Conservation (phyloP, 2,329 filamentous ascomycete genomes). For the Cercospora canescens region DNA sequence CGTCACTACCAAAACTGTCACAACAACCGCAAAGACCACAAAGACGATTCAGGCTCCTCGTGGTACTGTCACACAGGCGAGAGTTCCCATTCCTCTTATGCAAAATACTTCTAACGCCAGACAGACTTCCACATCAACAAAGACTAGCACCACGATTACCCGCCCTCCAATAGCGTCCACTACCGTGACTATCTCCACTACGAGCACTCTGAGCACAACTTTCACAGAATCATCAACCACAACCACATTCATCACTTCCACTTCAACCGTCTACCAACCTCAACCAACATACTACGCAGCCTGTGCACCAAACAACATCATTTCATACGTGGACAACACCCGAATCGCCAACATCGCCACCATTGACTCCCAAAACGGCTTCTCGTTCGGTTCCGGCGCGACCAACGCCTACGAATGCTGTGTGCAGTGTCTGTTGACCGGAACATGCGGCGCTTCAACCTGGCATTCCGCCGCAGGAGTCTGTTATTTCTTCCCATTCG, state of each 20-base stretch:
- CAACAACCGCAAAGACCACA: constrained; percentile 7
- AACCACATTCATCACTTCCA: constrained; percentile 3
- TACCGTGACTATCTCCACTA: constrained; percentile 12
- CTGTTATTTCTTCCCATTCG: constrained; percentile 19
- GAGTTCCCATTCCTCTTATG: not conserved
- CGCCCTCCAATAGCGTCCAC: constrained; percentile 14
- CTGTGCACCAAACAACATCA: constrained; percentile 15
- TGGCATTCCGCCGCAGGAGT: constrained; percentile 13
- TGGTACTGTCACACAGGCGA: constrained; percentile 10
- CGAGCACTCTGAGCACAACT: constrained; percentile 12
- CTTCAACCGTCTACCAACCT: constrained; percentile 12
- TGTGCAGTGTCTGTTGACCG: constrained; percentile 14
- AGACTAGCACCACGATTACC: constrained; percentile 11
- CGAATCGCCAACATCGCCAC: constrained; percentile 15
- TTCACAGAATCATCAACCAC: constrained; percentile 10
- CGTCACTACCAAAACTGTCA: constrained; percentile 16
- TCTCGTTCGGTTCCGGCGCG: constrained; percentile 15
- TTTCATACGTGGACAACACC: constrained; percentile 14
- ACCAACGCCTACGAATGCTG: constrained; percentile 17
- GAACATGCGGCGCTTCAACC: constrained; percentile 17
- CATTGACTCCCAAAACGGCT: constrained; percentile 11
- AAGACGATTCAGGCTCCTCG: constrained; percentile 16
- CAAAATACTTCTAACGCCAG: not conserved
- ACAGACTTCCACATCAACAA: constrained; percentile 12
- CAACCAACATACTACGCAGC: constrained; percentile 22